phyloP scores from a whole-genome alignment of 2,329 filamentous ascomycete species.

The Trichoderma aggressivum region DNA sequence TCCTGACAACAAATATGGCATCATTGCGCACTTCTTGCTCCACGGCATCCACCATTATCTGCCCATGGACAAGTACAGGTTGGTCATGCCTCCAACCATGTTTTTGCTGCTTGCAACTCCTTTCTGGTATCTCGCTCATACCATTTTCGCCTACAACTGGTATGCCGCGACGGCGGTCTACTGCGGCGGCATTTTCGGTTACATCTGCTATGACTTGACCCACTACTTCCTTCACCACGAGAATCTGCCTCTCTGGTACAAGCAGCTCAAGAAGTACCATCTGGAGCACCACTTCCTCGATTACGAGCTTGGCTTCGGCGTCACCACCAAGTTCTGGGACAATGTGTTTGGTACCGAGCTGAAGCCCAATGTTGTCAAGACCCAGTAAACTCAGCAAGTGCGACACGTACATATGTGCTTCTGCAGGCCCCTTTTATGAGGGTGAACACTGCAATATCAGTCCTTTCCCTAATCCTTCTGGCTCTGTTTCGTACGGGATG shows the following conservation, averaged over 20 bases:
- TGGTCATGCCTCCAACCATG: conserved; percentile 93
- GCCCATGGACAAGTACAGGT: conserved; percentile 96
- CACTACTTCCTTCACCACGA: conserved; percentile 98
- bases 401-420: not conserved
- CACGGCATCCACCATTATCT: conserved; percentile 98
- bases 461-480: not conserved
- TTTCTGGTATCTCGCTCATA: conserved; percentile 88
- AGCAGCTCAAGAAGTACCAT: conserved; percentile 93
- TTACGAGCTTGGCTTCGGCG: conserved; percentile 95
- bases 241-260: conserved; percentile 87
- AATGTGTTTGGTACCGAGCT: conserved; percentile 86
- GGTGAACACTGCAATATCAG: not conserved
- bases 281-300: conserved; percentile 96
- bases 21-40: conserved; percentile 87
- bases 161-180: conserved; percentile 73
- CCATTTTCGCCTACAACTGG: conserved; percentile 82
- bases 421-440: not conserved
- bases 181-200: conserved; percentile 91
- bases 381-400: conserved; percentile 26
- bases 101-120: conserved; percentile 80
- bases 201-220: conserved; percentile 93
- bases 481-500: not conserved
- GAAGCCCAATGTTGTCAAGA: conserved; percentile 32
- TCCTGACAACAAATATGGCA: conserved; percentile 82
- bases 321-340: conserved; percentile 97